These are phyloP conservation scores for Coriolopsis trogii DNA, from an alignment of 1,284 basidiomycete species.

Conservation along the genomic window DNA sequence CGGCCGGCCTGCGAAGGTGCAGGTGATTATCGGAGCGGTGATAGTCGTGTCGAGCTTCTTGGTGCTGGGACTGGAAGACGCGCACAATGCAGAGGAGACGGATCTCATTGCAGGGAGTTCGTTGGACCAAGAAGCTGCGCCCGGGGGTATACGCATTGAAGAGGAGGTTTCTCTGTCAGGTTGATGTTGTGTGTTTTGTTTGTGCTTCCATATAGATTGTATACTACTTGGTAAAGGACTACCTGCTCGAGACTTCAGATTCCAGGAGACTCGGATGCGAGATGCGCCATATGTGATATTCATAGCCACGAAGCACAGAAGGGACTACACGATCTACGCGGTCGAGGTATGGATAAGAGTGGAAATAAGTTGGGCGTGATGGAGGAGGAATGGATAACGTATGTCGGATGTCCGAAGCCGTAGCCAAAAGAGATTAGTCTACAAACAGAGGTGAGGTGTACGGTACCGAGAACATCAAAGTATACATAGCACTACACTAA, in stretches of 20 bases:
- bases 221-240: too few species aligned
- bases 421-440: background rate
- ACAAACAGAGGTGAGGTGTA: background rate
- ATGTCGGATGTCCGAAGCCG: background rate
- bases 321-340: slow-evolving; percentile 1
- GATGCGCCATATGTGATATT: too few species aligned
- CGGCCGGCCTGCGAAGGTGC: slow-evolving; percentile 52
- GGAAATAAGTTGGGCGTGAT: too few species aligned
- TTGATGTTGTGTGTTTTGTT: background rate
- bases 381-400: background rate
- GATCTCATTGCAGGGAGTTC: slow-evolving; percentile 26
- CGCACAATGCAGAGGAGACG: slow-evolving; percentile 36
- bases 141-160: slow-evolving; percentile 20
- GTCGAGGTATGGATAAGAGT: background rate
- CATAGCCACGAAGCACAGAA: background rate
- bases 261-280: too few species aligned
- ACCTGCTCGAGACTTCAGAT: too few species aligned
- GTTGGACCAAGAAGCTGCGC: slow-evolving; percentile 25
- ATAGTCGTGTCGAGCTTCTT: slow-evolving; percentile 72
- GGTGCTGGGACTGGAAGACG: slow-evolving; percentile 64
- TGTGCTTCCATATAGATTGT: background rate
- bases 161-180: slow-evolving; percentile 16
- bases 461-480: background rate
- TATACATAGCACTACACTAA: slow-evolving; percentile 2
- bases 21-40: slow-evolving; percentile 67